These are phyloP conservation scores for Epichloe coenophiala DNA, from an alignment of 2,329 filamentous ascomycete species.

Conservation along the genomic window DNA sequence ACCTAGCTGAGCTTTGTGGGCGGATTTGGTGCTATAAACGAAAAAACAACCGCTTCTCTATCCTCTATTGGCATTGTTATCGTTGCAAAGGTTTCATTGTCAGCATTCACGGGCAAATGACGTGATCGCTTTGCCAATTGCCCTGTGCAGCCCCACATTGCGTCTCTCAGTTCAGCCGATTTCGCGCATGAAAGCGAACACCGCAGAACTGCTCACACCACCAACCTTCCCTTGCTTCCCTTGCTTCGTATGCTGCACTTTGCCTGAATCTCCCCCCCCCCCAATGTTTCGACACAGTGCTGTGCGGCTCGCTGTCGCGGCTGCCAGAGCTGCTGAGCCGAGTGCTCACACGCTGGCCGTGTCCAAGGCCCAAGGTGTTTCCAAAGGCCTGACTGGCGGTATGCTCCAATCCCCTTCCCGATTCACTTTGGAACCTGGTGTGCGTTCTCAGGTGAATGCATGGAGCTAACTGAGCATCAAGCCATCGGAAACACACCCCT, in stretches of 20 bases:
- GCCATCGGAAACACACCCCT: constrained; percentile 96
- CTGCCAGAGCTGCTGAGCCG: constrained; percentile 30
- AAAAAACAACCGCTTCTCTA: no score
- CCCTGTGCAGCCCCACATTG: constrained; percentile 2
- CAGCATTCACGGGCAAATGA: constrained; percentile 5
- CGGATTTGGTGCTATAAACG: no score
- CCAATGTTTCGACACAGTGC: constrained; percentile 57
- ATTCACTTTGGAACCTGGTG: neutral
- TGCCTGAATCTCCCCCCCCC: neutral
- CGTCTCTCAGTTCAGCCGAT: constrained; percentile 5
- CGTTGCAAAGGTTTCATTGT: no score
- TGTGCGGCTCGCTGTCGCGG: constrained; percentile 50
- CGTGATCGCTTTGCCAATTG: constrained; percentile 7
- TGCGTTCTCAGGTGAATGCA: neutral
- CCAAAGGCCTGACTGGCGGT: constrained; percentile 73
- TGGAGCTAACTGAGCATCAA: constrained; percentile 20
- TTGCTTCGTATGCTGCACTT: neutral
- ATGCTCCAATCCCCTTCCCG: constrained; percentile 13
- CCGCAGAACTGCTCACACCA: neutral
- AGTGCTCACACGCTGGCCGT: constrained; percentile 55
- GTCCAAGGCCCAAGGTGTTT: constrained; percentile 66
- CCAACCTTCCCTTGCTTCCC: neutral
- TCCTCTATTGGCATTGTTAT: no score
- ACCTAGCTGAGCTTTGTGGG: no score
- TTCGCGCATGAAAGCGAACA: constrained; percentile 1